Conservation (phyloP, 352 stramenopile genomes). For the Paralagenidium karlingii region DNA sequence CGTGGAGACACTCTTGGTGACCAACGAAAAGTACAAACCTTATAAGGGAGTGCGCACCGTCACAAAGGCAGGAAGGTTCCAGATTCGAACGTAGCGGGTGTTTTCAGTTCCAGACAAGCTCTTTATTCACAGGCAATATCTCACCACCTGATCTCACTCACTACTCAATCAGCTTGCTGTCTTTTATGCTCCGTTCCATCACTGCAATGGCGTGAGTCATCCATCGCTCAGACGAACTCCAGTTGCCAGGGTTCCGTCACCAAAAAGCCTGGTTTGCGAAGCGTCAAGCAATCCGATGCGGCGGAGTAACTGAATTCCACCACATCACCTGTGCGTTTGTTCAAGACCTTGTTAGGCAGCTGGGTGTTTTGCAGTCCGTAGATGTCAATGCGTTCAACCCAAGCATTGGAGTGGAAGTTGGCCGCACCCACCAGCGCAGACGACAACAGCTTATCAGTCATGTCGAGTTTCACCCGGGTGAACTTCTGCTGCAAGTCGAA, state of each 20-base stretch:
- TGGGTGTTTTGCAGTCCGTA: slow-evolving; percentile 33
- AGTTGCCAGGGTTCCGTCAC: slow-evolving; percentile 64
- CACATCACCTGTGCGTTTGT: slow-evolving; percentile 15
- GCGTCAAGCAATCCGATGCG: slow-evolving; percentile 38
- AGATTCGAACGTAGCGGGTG: slow-evolving; percentile 82
- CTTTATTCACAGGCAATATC: no score
- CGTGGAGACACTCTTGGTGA: slow-evolving; percentile 91
- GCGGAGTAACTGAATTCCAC: slow-evolving; percentile 65
- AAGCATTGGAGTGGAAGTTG: slow-evolving; percentile 33
- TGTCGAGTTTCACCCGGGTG: slow-evolving; percentile 28
- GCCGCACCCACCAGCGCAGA: slow-evolving; percentile 11
- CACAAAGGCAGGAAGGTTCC: slow-evolving; percentile 91
- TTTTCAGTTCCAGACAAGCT: no score
- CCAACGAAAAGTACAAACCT: slow-evolving; percentile 95
- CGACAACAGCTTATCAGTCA: slow-evolving; percentile 16
- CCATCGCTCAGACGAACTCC: slow-evolving; percentile 21
- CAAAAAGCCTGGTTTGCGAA: slow-evolving; percentile 74
- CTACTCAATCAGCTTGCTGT: no score
- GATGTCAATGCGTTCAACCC: slow-evolving; percentile 81
- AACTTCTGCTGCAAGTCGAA: slow-evolving; percentile 33
- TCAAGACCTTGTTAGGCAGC: slow-evolving; percentile 28
- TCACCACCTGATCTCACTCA: no score
- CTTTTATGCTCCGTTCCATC: no score
- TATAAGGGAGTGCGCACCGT: slow-evolving; percentile 98
- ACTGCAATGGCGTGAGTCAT: no score